Base-by-base conservation (phyloP, 768 basidiomycete genomes). In the Suillus sp. region DNA sequence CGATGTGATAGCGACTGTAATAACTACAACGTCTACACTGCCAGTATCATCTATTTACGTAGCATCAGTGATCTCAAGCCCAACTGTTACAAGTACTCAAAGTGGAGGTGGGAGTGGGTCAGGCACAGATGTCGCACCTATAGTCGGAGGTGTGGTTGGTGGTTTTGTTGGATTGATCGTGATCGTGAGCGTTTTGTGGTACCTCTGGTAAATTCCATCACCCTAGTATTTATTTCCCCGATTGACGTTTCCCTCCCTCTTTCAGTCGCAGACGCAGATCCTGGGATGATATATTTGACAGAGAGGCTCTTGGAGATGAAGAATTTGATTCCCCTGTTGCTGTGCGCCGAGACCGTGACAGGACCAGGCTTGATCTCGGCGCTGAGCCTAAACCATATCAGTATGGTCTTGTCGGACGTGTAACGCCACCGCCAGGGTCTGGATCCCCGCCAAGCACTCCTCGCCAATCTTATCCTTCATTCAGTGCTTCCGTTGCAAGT, bases 331-430 rank as follows among this genome's bases (percentile, higher is more conserved):
- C 70, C 18, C 62, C 67, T 4, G 65, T 64, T 14, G 55, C 71
- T 34, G 61, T 65, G 30, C 71, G 67, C 20, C 66, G 63, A 50
- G 63, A 63, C 10, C 71, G 70, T 55, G 67, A 65, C 66, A 68
- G 62, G 68, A 75, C 51, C 69, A 77, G 60, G 18, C 66, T 76
- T 32, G 71, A 76, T 50, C 65, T 71, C 60, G 64, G 55, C 45
- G 72, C 75, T 34, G 79, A 81, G 54, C 85, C 84, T 5, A 81
- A 76, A 69, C 86, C 87, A 27, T 89, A 89, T 68, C 79, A 85
- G 67, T 89, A 89, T 65, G 87, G 86, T 20, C 78, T 84, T 47
- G 82, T 89, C 30, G 88, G 87, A 3, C 81, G 80, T 27, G 69
- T 75, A 40, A 18, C 66, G 8, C 66, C 74, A 11, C 74, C 74